Evolutionary conservation across 192 early-diverging fungal species (phyloP), one percentile per base, ranked within the genome.

Genomic region (Diversispora eburnea): DNA sequence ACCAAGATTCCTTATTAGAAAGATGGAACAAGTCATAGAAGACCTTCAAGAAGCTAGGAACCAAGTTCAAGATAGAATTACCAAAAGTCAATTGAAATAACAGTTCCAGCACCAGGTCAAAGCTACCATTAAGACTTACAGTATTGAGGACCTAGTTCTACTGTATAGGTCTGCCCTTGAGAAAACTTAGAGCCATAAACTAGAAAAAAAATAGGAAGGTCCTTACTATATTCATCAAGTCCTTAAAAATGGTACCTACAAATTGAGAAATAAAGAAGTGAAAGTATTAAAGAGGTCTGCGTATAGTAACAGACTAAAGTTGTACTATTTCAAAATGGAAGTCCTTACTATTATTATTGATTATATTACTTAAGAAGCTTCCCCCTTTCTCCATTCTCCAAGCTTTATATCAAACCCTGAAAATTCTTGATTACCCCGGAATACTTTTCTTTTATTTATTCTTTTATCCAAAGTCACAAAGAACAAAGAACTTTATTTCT

Each of bases 191-290:
- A 59, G 8, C 15, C 5, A 67, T 13, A 52, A 48, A 52, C 15
- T 52, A 8, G 41, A 52, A 49, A 41, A 67, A 51, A 48, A 51
- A 67, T 52, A 41, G 66, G 10, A 15, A 15, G 47, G 66, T 51
- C 20, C 66, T 42, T 49, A 49, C 33, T 67, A 67, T 41, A 67
- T 67, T 6, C 20, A 67, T 67, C 47, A 67, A 6, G 25, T 48
- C 12, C 12, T 8, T 25, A 5, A 4, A 52, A 67, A 67, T 67
- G 20, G 49, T 5, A 25, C 20, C 0, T 67, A 67, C 47, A 47
- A 67, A 51, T 67, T 67, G 12, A 67, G 66, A 49, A 51, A 8
- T n/a, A 15, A 1, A 67, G 49, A 67, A 3, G 22, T 12, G 8
- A 63, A 63, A 42, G 43, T 63, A 3, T 42, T 17, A 8, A 4